Evolutionary conservation across 2,329 filamentous ascomycete species (phyloP).

Genomic region (Aspergillus sclerotialis): DNA sequence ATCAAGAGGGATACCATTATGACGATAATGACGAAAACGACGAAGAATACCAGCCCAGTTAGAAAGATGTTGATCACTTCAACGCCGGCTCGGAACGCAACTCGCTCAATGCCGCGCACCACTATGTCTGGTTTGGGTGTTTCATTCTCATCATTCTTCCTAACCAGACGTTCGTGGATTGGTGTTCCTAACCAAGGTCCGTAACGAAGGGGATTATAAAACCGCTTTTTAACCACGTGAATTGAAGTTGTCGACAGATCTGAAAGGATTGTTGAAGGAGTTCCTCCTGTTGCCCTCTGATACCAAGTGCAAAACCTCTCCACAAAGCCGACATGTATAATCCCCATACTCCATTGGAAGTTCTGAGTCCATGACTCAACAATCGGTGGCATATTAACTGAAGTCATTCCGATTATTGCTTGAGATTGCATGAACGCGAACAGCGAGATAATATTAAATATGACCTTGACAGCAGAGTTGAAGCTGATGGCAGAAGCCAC

Average conservation of each 20-base stretch:
- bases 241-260: constrained; percentile 69
- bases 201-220: constrained; percentile 43
- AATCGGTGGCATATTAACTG: constrained; percentile 75
- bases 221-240: constrained; percentile 64
- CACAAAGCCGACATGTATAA: constrained; percentile 81
- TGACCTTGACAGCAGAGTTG: constrained; percentile 90
- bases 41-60: constrained; percentile 83
- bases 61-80: constrained; percentile 90
- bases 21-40: constrained; percentile 71
- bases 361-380: constrained; percentile 93
- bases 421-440: constrained; percentile 94
- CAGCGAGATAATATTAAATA: constrained; percentile 86
- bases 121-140: constrained; percentile 33
- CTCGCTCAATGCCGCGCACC: constrained; percentile 79
- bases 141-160: constrained; percentile 49
- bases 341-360: constrained; percentile 97
- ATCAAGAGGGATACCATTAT: constrained; percentile 73
- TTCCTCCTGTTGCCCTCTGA: constrained; percentile 84
- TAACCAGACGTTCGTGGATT: constrained; percentile 36
- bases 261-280: constrained; percentile 70
- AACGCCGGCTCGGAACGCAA: constrained; percentile 77
- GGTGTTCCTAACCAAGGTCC: constrained; percentile 17
- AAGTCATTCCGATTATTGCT: constrained; percentile 80
- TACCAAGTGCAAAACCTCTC: constrained; percentile 92
- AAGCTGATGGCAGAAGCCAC: constrained; percentile 82